phyloP scores from a whole-genome alignment of 495 filamentous ascomycete species.

The Lichenothelia convexa region DNA sequence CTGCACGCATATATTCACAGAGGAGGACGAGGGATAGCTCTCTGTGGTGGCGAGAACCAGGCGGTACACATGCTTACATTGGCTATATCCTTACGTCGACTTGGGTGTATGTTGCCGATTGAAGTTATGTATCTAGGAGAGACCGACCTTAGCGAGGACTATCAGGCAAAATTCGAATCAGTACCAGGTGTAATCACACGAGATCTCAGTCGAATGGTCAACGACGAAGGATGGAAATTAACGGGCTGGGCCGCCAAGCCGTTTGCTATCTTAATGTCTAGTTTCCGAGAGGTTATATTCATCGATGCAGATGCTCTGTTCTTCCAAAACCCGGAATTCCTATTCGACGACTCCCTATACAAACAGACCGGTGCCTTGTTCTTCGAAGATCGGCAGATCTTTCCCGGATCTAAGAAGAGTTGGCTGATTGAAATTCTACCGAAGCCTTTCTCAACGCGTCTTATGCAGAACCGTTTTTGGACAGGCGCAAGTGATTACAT shows the following conservation, averaged over 20 bases:
- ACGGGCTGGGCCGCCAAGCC: background rate
- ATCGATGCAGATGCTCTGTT: conserved; percentile 7
- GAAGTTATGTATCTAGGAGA: conserved; percentile 25
- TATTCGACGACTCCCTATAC: conserved; percentile 1
- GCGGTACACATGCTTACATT: conserved; percentile 18
- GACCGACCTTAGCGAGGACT: conserved; percentile 14
- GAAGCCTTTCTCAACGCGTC: background rate
- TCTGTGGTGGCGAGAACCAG: conserved; percentile 18
- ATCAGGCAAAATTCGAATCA: conserved; percentile 5
- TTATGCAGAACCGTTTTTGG: conserved; percentile 1
- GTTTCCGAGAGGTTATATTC: conserved; percentile 7
- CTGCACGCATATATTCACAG: conserved; percentile 13
- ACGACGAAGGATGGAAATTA: background rate
- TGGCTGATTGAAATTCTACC: background rate
- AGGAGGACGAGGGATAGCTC: conserved; percentile 17
- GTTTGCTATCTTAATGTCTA: conserved; percentile 6
- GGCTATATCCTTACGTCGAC: conserved; percentile 16
- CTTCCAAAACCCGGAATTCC: conserved; percentile 3
- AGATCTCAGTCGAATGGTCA: background rate
- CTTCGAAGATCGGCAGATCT: conserved; percentile 3
- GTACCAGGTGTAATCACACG: background rate
- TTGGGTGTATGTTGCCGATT: conserved; percentile 22
- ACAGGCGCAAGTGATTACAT: conserved; percentile 1
- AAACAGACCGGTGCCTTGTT: conserved; percentile 2
- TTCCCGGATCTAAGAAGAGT: conserved; percentile 1